A percentile compares a stretch with the other conserved stretches of the same genome.
phyloP scores from a whole-genome alignment of 805 yeast genomes.

The Saccharomycopsis selenospora region DNA sequence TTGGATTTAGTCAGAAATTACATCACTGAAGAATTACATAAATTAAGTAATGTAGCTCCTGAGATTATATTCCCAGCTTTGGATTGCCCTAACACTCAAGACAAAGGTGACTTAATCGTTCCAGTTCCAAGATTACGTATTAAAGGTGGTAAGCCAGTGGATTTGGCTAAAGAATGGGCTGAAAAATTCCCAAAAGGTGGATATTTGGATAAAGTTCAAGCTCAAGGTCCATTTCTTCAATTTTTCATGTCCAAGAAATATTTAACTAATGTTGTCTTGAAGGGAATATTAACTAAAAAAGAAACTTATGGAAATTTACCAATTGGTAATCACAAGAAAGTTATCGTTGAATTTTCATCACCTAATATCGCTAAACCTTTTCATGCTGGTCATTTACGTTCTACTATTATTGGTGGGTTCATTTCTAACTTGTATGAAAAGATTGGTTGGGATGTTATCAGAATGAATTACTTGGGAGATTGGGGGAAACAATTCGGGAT shows the following conservation, averaged over 20 bases:
- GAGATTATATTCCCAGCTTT: slow-evolving; percentile 71
- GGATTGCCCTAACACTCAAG: slow-evolving; percentile 79
- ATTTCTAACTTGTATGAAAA: slow-evolving; percentile 82
- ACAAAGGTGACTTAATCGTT: slow-evolving; percentile 86
- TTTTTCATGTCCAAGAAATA: slow-evolving; percentile 69
- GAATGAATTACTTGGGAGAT: slow-evolving; percentile 95
- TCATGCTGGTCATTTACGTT: slow-evolving; percentile 98
- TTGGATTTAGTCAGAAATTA: slow-evolving; percentile 86
- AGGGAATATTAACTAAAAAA: slow-evolving; percentile 56
- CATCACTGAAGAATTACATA: slow-evolving; percentile 70
- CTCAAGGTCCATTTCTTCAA: slow-evolving; percentile 88
- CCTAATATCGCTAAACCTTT: slow-evolving; percentile 99
- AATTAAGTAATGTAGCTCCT: slow-evolving; percentile 64
- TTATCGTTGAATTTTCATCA: slow-evolving; percentile 85
- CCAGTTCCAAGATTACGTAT: slow-evolving; percentile 91
- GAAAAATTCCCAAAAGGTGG: slow-evolving; percentile 65
- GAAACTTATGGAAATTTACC: slow-evolving; percentile 66
- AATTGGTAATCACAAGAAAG: slow-evolving; percentile 61
- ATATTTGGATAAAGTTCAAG: slow-evolving; percentile 60
- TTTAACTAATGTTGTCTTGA: slow-evolving; percentile 60
- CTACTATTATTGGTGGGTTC: slow-evolving; percentile 97
- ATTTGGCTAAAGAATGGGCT: slow-evolving; percentile 71
- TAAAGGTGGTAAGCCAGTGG: slow-evolving; percentile 72
- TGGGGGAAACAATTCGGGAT: slow-evolving; percentile 99
- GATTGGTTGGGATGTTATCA: slow-evolving; percentile 84